Percentiles rank a stretch among this genome's conserved stretches.
Evolutionary conservation across 495 filamentous ascomycete species (phyloP).

Genomic region (Achaetomiella virescens): DNA sequence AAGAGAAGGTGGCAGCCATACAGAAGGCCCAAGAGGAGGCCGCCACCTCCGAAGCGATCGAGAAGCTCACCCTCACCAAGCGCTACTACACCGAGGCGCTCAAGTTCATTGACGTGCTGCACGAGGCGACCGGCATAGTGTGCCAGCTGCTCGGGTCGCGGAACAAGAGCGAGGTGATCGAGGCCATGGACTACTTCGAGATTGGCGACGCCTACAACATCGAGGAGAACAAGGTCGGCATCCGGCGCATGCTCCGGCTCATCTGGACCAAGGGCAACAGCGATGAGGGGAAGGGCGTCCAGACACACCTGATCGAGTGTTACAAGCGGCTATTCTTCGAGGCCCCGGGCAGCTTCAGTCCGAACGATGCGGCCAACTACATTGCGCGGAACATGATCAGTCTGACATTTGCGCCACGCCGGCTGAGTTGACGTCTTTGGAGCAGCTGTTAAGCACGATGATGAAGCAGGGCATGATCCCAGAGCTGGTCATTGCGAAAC

Average conservation of each 20-base stretch:
- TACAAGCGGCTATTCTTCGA: slow-evolving; percentile 96
- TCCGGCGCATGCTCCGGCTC: slow-evolving; percentile 86
- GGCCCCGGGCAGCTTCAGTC: slow-evolving; percentile 76
- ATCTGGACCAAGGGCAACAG: slow-evolving; percentile 99
- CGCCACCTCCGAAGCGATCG: slow-evolving; percentile 68
- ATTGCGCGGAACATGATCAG: slow-evolving; percentile 98
- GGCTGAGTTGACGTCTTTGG: slow-evolving; percentile 89
- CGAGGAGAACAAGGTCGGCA: slow-evolving; percentile 82
- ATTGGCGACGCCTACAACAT: slow-evolving; percentile 92
- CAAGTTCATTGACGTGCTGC: slow-evolving; percentile 90
- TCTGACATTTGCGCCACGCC: slow-evolving; percentile 88
- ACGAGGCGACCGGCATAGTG: slow-evolving; percentile 67
- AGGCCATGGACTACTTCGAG: slow-evolving; percentile 98
- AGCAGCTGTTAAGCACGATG: slow-evolving; percentile 93
- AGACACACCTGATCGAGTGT: slow-evolving; percentile 93
- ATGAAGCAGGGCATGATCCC: slow-evolving; percentile 86
- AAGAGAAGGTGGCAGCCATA: slow-evolving; percentile 49
- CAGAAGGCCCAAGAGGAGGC: slow-evolving; percentile 66
- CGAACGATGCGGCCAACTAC: slow-evolving; percentile 91
- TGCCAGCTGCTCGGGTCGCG: slow-evolving; percentile 83
- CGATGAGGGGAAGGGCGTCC: slow-evolving; percentile 97
- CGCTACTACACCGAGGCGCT: slow-evolving; percentile 90
- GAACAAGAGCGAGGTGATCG: slow-evolving; percentile 97
- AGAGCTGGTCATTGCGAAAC: slow-evolving; percentile 79
- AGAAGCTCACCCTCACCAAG: slow-evolving; percentile 75